Evolutionary conservation across 768 basidiomycete genomes (phyloP).

Genomic region (Paxillus ammoniavirescens): DNA sequence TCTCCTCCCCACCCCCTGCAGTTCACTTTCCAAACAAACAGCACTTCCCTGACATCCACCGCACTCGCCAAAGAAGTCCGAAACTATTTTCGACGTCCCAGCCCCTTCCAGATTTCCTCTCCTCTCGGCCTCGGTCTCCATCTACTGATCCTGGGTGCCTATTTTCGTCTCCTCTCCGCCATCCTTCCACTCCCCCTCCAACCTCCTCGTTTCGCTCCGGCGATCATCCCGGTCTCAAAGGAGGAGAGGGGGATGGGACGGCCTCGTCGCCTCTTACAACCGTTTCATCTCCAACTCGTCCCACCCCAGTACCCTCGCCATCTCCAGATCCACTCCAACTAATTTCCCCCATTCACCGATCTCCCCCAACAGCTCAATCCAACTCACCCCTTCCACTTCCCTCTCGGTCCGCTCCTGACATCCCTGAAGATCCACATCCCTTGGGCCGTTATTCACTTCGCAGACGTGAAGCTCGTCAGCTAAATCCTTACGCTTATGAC

Average conservation of each 20-base stretch:
- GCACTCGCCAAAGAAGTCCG: not conserved
- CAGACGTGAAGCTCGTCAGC: slow-evolving; percentile 50
- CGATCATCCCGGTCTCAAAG: slow-evolving; percentile 1
- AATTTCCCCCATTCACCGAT: slow-evolving; percentile 2
- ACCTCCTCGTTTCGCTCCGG: slow-evolving; percentile 13
- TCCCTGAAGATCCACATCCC: slow-evolving; percentile 18
- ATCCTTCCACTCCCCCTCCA: slow-evolving; percentile 16
- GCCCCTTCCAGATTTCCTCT: not conserved
- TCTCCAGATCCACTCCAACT: slow-evolving; percentile 26
- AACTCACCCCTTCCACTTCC: not conserved
- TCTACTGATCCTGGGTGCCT: slow-evolving; percentile 11
- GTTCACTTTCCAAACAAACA: not conserved
- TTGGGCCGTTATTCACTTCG: slow-evolving; percentile 54
- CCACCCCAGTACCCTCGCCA: slow-evolving; percentile 2
- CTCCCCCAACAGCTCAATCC: not conserved
- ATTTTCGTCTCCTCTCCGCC: slow-evolving; percentile 14
- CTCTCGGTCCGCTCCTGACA: slow-evolving; percentile 2
- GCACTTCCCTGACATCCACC: not conserved
- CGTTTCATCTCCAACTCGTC: slow-evolving; percentile 12
- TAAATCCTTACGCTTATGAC: slow-evolving; percentile 63
- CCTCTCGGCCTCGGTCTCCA: slow-evolving; percentile 13
- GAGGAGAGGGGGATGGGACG: not conserved
- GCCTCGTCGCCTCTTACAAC: slow-evolving; percentile 24
- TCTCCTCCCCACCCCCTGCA: slow-evolving; percentile 15
- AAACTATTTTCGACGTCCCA: slow-evolving; percentile 2